phyloP scores from a whole-genome alignment of 169 alveolate genomes.

The Eimeria falciformis region DNA sequence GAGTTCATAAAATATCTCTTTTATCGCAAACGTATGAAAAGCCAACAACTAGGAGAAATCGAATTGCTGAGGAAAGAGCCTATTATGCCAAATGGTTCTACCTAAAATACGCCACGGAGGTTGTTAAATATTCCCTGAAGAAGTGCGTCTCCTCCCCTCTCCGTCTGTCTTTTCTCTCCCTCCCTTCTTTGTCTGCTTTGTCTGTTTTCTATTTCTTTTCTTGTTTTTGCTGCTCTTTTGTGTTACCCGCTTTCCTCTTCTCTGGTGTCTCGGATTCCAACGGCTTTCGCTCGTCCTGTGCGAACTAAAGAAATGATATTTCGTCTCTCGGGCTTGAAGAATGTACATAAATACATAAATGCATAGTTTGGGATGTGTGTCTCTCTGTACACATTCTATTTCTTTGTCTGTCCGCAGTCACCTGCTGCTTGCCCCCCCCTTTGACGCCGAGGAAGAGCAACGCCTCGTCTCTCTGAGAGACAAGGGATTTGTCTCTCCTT shows the following conservation, averaged over 20 bases:
- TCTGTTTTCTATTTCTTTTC: too few relatives aligned
- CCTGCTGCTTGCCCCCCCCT: neutral
- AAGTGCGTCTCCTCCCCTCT: neutral
- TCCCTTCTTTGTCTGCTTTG: too few relatives aligned
- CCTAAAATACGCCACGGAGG: slow-evolving; percentile 33
- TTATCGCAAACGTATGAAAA: slow-evolving; percentile 51
- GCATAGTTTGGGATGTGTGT: too few relatives aligned
- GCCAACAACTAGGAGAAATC: slow-evolving; percentile 1
- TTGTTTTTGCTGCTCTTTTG: too few relatives aligned
- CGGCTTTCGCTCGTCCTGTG: too few relatives aligned
- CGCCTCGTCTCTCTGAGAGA: neutral
- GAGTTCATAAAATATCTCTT: slow-evolving; percentile 20
- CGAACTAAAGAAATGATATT: too few relatives aligned
- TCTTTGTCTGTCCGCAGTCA: too few relatives aligned
- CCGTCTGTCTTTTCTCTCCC: neutral
- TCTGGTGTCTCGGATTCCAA: too few relatives aligned
- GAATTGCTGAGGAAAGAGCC: slow-evolving; percentile 26
- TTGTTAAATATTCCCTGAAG: slow-evolving; percentile 21
- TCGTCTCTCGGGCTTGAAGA: too few relatives aligned
- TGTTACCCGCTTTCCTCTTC: too few relatives aligned
- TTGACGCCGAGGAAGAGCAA: neutral
- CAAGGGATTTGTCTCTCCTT: neutral
- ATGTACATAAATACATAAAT: too few relatives aligned
- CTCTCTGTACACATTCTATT: too few relatives aligned
- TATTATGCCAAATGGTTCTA: slow-evolving; percentile 44